Evolutionary conservation across 208 protist species (phyloP).

Genomic region (Novymonas esmeraldas): DNA sequence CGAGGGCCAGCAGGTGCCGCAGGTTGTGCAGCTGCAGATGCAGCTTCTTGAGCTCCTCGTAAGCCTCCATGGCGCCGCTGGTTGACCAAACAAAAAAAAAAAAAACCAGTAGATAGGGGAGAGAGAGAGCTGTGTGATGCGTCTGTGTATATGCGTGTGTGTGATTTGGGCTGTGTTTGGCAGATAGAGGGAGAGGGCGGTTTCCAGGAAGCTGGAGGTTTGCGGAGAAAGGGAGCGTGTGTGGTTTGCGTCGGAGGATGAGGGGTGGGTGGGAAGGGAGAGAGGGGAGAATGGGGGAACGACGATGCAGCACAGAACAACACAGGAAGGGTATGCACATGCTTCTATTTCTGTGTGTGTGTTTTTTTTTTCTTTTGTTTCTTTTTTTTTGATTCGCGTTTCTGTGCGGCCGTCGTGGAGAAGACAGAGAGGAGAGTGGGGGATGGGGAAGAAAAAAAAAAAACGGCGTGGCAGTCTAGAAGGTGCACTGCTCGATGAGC

Average conservation of each 20-base stretch:
- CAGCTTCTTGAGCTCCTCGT: neutral
- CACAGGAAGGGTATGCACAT: neutral
- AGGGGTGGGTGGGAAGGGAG: neutral
- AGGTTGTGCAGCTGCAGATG: neutral
- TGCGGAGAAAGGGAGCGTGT: neutral
- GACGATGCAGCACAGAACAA: too few relatives aligned
- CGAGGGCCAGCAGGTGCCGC: neutral
- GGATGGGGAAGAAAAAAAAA: constrained; percentile 1
- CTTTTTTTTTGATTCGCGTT: neutral
- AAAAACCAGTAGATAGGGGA: too few relatives aligned
- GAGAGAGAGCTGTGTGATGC: neutral
- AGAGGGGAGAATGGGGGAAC: neutral
- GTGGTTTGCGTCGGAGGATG: neutral
- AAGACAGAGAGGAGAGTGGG: neutral
- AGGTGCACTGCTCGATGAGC: constrained; percentile 80
- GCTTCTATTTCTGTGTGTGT: neutral
- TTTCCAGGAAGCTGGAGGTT: neutral
- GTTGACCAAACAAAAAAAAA: too few relatives aligned
- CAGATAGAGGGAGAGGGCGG: neutral
- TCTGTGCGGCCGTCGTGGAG: neutral
- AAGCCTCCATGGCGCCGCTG: neutral
- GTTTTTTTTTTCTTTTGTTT: neutral
- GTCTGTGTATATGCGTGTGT: neutral
- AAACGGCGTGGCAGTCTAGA: constrained; percentile 55
- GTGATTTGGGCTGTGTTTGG: neutral